Conservation (phyloP, 129 eudicot genomes). For the Chrysanthemum lavandulifolium region DNA sequence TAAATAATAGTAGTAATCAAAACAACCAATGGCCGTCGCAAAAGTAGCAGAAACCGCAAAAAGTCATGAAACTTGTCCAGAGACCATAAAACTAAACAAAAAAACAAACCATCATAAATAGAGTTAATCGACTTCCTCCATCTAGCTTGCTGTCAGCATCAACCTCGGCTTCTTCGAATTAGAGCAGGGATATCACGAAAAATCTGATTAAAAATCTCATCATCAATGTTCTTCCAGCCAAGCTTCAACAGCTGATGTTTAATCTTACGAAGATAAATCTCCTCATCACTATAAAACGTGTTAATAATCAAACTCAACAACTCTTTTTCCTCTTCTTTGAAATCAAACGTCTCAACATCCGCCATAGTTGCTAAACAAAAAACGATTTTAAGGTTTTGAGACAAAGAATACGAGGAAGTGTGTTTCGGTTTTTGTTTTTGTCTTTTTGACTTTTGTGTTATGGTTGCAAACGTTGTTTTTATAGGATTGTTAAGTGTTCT, state of each 20-base stretch:
- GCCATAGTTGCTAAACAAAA: not conserved
- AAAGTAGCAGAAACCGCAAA: too few relatives aligned
- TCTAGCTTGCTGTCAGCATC: slow-evolving; percentile 47
- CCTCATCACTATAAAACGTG: slow-evolving; percentile 18
- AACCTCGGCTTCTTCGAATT: slow-evolving; percentile 28
- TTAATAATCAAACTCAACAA: too few relatives aligned
- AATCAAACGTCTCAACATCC: not conserved
- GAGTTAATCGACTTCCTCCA: slow-evolving; percentile 45
- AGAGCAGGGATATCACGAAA: slow-evolving; percentile 33
- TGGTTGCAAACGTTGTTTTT: not conserved
- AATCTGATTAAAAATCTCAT: slow-evolving; percentile 26
- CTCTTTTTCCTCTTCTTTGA: too few relatives aligned
- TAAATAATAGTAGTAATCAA: too few relatives aligned
- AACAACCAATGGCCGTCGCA: too few relatives aligned
- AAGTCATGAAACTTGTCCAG: too few relatives aligned
- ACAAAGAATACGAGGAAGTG: not conserved
- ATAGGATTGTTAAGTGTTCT: not conserved
- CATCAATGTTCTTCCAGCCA: slow-evolving; percentile 43
- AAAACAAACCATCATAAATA: not conserved
- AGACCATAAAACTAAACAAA: too few relatives aligned
- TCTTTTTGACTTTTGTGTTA: too few relatives aligned
- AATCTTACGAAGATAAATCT: too few relatives aligned
- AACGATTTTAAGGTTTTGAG: too few relatives aligned
- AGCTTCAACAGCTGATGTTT: slow-evolving; percentile 43
- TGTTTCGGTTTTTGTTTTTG: too few relatives aligned